Conservation (phyloP, 768 basidiomycete species). For the Scleroderma citrinum region DNA sequence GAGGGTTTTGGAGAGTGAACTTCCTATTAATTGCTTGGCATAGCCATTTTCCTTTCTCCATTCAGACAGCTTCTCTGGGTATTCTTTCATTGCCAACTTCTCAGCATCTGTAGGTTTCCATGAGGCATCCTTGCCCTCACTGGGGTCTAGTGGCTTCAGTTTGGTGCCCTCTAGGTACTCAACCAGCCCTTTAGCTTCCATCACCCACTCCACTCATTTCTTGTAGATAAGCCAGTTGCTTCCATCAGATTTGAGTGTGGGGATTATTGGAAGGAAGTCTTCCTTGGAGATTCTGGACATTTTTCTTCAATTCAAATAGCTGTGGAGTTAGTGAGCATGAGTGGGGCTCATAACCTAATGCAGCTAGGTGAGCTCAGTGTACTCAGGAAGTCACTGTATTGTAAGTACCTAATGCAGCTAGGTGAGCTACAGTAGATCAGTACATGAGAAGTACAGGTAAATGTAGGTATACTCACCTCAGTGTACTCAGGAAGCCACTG, state of each 20-base stretch:
- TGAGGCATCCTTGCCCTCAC: not conserved
- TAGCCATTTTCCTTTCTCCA: conserved; percentile 26
- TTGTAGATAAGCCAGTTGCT: not conserved
- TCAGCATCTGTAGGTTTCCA: not conserved
- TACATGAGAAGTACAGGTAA: no score
- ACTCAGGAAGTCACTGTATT: no score
- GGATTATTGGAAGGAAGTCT: not conserved
- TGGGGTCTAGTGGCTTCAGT: not conserved
- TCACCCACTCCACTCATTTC: not conserved
- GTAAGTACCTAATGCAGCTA: no score
- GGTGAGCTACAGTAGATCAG: no score
- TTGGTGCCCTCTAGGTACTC: conserved; percentile 2
- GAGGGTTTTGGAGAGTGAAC: not conserved
- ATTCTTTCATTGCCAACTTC: not conserved
- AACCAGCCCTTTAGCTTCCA: not conserved
- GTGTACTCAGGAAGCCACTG: not conserved
- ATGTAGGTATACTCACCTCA: not conserved
- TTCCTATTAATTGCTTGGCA: conserved; percentile 10
- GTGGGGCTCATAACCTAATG: not conserved
- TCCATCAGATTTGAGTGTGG: not conserved
- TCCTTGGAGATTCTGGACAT: not conserved
- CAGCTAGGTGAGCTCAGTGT: no score
- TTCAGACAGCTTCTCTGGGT: conserved; percentile 6
- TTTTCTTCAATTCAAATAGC: not conserved
- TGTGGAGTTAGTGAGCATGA: not conserved